A percentile compares a stretch with the other conserved stretches of the same genome.
These are phyloP conservation scores for Pterocarpus macrocarpus DNA, from an alignment of 306 rosid species.

Conservation along the genomic window DNA sequence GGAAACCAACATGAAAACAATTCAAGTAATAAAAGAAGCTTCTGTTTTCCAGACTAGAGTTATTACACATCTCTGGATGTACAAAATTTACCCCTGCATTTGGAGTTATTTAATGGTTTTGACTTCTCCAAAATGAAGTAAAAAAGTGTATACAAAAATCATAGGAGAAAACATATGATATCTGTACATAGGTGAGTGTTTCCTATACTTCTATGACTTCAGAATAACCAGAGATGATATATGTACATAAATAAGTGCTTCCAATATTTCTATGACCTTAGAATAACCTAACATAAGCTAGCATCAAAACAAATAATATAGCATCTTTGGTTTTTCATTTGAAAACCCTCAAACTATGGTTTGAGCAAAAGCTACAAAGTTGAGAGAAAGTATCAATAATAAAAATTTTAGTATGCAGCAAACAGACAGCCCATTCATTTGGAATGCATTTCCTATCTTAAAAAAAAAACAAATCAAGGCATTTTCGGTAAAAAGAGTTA, in stretches of 20 bases:
- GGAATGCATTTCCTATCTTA: constrained; percentile 11
- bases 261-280: too few species aligned
- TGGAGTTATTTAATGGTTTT: neutral
- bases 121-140: neutral
- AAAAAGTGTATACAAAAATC: neutral
- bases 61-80: neutral
- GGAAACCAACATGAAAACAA: too few species aligned
- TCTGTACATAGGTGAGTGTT: neutral
- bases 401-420: constrained; percentile 5
- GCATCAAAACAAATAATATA: neutral
- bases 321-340: too few species aligned
- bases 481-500: neutral
- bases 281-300: neutral
- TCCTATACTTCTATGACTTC: neutral
- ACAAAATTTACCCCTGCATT: neutral
- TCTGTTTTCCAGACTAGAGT: neutral
- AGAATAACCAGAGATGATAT: too few species aligned
- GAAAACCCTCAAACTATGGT: too few species aligned
- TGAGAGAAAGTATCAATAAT: constrained; percentile 9
- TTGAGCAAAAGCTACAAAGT: neutral
- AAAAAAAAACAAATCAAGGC: constrained; percentile 11
- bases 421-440: neutral
- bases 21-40: too few species aligned
- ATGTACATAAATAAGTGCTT: too few species aligned
- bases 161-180: neutral